Conservation (phyloP, 805 yeast species). For the Nakazawaea holstii region DNA sequence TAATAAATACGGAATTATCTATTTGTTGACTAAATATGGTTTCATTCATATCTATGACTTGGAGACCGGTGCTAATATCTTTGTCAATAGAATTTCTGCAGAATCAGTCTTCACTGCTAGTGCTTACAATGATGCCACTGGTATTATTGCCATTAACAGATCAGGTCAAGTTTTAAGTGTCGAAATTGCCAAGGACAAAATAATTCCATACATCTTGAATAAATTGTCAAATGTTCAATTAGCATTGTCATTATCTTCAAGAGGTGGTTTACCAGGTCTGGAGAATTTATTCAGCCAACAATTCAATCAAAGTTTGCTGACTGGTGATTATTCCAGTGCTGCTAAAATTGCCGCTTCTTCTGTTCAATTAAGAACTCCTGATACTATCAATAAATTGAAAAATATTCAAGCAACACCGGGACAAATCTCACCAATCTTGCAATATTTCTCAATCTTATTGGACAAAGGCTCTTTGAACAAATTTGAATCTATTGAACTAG, state of each 20-base stretch:
- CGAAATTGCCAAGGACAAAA: constrained; percentile 76
- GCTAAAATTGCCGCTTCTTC: constrained; percentile 97
- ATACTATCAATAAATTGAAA: constrained; percentile 89
- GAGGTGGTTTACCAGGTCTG: constrained; percentile 98
- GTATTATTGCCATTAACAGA: constrained; percentile 90
- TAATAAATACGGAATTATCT: constrained; percentile 78
- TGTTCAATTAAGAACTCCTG: constrained; percentile 87
- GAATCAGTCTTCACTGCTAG: constrained; percentile 93
- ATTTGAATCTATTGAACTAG: constrained; percentile 90
- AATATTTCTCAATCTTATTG: constrained; percentile 84
- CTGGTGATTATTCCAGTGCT: constrained; percentile 87
- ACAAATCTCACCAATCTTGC: constrained; percentile 87
- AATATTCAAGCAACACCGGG: constrained; percentile 90
- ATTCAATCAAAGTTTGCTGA: constrained; percentile 75
- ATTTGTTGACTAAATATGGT: constrained; percentile 90
- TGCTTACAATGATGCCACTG: constrained; percentile 63
- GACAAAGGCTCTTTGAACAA: constrained; percentile 92
- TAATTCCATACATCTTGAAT: constrained; percentile 84
- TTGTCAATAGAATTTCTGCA: constrained; percentile 93
- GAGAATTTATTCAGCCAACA: constrained; percentile 88
- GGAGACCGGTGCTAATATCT: constrained; percentile 87
- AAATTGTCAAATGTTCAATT: constrained; percentile 81
- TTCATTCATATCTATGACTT: constrained; percentile 93
- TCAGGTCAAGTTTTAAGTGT: constrained; percentile 94
- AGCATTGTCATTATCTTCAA: constrained; percentile 83